Evolutionary conservation across 495 filamentous ascomycete genomes (phyloP).

Genomic region (Pyrenopolyporus hunteri): DNA sequence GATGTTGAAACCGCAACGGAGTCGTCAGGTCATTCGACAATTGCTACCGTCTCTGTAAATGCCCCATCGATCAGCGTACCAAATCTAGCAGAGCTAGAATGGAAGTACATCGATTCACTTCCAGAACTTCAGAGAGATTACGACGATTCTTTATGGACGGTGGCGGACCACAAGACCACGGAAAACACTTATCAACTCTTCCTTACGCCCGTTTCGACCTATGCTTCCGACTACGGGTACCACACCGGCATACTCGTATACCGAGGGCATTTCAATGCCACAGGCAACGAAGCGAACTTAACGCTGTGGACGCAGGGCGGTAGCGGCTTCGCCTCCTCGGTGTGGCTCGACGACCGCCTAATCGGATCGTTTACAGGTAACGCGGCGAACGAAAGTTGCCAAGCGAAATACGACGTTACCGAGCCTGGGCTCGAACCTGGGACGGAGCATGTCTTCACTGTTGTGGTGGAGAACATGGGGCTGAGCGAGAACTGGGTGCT

Average conservation of each 20-base stretch:
- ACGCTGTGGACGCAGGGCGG: conserved; percentile 68
- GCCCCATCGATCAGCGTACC: conserved; percentile 63
- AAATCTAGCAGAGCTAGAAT: conserved; percentile 60
- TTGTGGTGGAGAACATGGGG: conserved; percentile 77
- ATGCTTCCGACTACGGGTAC: conserved; percentile 76
- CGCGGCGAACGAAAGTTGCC: conserved; percentile 47
- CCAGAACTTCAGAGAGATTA: conserved; percentile 70
- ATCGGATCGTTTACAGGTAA: conserved; percentile 65
- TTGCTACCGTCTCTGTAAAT: conserved; percentile 57
- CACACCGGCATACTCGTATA: conserved; percentile 71
- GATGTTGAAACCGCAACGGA: conserved; percentile 57
- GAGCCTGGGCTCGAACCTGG: conserved; percentile 54
- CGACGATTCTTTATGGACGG: conserved; percentile 70
- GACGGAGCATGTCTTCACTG: conserved; percentile 66
- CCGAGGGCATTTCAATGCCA: conserved; percentile 74
- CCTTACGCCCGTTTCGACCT: conserved; percentile 67
- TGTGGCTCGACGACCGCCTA: conserved; percentile 62
- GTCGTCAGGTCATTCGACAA: conserved; percentile 46
- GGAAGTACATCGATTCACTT: conserved; percentile 73
- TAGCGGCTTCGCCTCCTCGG: conserved; percentile 60
- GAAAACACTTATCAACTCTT: conserved; percentile 62
- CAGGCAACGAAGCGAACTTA: conserved; percentile 63
- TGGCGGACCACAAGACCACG: conserved; percentile 59
- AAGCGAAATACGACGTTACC: conserved; percentile 64
- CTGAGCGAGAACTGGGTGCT: conserved; percentile 66